Conservation (phyloP, 1,284 basidiomycete species). For the Malassezia vespertilionis region DNA sequence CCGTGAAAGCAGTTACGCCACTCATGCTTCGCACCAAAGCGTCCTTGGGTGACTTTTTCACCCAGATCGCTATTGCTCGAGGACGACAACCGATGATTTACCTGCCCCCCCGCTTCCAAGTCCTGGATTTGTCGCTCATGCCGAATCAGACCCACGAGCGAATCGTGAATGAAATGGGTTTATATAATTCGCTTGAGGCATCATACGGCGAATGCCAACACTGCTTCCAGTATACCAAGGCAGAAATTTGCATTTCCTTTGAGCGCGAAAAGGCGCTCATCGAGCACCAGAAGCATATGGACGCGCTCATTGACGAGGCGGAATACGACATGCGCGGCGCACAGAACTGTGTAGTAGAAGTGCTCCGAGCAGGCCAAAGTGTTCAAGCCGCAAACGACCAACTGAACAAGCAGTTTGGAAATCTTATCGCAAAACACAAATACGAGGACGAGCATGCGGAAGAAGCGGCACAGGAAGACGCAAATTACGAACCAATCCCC, state of each 20-base stretch:
- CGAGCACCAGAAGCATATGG: not conserved
- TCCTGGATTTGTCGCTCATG: slow-evolving; percentile 30
- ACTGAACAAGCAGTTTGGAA: no score
- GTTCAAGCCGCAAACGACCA: no score
- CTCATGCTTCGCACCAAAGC: slow-evolving; percentile 28
- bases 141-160: slow-evolving; percentile 23
- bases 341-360: no score
- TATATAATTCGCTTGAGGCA: slow-evolving; percentile 29
- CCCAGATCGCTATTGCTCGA: slow-evolving; percentile 26
- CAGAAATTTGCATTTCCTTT: slow-evolving; percentile 18
- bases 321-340: slow-evolving; percentile 2
- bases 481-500: no score
- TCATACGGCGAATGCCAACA: slow-evolving; percentile 28
- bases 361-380: no score
- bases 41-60: slow-evolving; percentile 28
- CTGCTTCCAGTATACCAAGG: slow-evolving; percentile 21
- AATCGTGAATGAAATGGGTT: slow-evolving; percentile 20
- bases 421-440: no score
- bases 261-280: slow-evolving; percentile 6
- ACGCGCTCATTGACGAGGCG: not conserved
- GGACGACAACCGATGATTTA: slow-evolving; percentile 26
- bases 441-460: no score
- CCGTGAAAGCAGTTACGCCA: slow-evolving; percentile 20
- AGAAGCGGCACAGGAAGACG: no score
- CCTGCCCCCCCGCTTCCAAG: slow-evolving; percentile 19